Conservation (phyloP, 1,139 yeast species). For the Protomyces gravidus region DNA sequence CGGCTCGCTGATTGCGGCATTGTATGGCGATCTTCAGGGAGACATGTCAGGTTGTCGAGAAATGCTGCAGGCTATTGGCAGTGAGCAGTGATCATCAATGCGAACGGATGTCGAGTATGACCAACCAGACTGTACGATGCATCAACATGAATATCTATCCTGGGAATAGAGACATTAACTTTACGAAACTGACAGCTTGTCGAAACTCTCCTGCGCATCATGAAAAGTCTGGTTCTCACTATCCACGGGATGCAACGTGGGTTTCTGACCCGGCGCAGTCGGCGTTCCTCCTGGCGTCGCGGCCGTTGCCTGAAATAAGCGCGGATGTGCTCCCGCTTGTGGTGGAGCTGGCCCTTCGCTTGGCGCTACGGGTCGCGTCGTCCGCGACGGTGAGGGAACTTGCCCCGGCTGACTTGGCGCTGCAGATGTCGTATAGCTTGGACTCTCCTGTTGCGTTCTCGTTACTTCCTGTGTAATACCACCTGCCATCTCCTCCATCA, state of each 20-base stretch:
- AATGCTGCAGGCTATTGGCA: constrained; percentile 11
- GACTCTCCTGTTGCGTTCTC: constrained; percentile 4
- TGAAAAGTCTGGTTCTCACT: constrained; percentile 21
- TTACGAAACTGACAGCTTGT: constrained; percentile 9
- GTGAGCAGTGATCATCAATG: too few species aligned
- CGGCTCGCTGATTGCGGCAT: constrained; percentile 23
- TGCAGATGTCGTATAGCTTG: constrained; percentile 1
- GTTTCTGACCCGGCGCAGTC: constrained; percentile 1
- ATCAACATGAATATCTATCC: background rate
- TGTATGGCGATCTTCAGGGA: constrained; percentile 15
- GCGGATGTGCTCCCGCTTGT: constrained; percentile 6
- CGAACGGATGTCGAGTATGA: too few species aligned
- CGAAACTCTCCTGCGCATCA: constrained; percentile 23
- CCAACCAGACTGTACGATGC: too few species aligned
- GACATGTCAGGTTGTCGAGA: constrained; percentile 18
- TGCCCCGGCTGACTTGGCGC: background rate
- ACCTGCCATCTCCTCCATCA: constrained; percentile 23
- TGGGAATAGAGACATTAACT: background rate
- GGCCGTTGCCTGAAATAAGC: too few species aligned
- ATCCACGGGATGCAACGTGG: constrained; percentile 18
- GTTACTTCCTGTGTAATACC: constrained; percentile 16
- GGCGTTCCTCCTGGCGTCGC: background rate
- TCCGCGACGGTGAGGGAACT: background rate
- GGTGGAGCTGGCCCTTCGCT: constrained; percentile 16
- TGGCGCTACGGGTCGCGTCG: background rate